phyloP scores from a whole-genome alignment of 2,329 filamentous ascomycete genomes.

The Pezicula neosporulosa region DNA sequence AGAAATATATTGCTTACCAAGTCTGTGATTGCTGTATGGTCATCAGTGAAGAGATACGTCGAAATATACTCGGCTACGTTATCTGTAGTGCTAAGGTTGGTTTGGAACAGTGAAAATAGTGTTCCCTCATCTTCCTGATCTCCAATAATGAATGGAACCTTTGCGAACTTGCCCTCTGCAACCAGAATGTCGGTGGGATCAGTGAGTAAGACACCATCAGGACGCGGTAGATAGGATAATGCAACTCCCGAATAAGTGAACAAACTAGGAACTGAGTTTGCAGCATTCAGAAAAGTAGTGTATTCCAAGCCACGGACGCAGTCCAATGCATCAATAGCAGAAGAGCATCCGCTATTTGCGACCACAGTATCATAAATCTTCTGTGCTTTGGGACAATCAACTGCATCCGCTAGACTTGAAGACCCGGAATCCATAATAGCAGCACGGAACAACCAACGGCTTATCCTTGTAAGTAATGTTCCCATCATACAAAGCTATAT shows the following conservation, averaged over 20 bases:
- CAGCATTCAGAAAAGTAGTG: slow-evolving; percentile 58
- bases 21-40: slow-evolving; percentile 40
- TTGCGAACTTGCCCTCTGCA: slow-evolving; percentile 48
- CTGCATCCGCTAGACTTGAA: slow-evolving; percentile 55
- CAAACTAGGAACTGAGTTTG: slow-evolving; percentile 66
- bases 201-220: slow-evolving; percentile 61
- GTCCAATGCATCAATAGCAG: slow-evolving; percentile 52
- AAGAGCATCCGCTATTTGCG: slow-evolving; percentile 56
- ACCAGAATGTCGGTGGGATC: slow-evolving; percentile 60
- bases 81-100: slow-evolving; percentile 60
- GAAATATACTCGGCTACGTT: slow-evolving; percentile 62
- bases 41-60: slow-evolving; percentile 50
- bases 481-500: slow-evolving; percentile 72
- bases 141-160: slow-evolving; percentile 63
- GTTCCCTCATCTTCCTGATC: slow-evolving; percentile 81
- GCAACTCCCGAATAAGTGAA: slow-evolving; percentile 66
- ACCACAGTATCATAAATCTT: slow-evolving; percentile 61
- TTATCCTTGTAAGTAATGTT: slow-evolving; percentile 72
- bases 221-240: slow-evolving; percentile 71
- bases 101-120: slow-evolving; percentile 66
- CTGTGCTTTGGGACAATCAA: slow-evolving; percentile 66
- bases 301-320: slow-evolving; percentile 64
- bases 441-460: slow-evolving; percentile 67
- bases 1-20: too few species aligned
- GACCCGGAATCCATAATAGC: slow-evolving; percentile 77